Base-by-base conservation (phyloP, 768 basidiomycete genomes). In the Serpula lacrymans region DNA sequence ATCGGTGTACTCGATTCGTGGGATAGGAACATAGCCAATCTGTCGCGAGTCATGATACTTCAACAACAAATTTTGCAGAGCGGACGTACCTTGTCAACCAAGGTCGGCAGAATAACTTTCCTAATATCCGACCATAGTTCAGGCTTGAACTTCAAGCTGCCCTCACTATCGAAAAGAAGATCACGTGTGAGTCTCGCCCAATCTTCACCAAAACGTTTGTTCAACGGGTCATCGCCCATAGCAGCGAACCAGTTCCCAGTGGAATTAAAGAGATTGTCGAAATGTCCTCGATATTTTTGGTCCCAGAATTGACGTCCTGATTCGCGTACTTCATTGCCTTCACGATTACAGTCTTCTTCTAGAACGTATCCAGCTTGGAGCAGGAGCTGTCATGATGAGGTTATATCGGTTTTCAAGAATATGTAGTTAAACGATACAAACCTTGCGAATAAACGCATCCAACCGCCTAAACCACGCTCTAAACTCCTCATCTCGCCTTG, bases 1-100 rank as follows among this genome's bases (percentile, higher is more conserved):
- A 62, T 95, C 91, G 25, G 86, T 84, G 67, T 96, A 98, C 63
- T 96, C 94, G 57, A 93, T 80, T 25, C 92, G 84, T 0, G 95
- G 95, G 49, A 98, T 94, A 6, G 92, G 92, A 40, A 94, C 57
- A 52, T 89, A 85, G 16, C 84, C 84, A 36, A 85, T 70, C 79
- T 87, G 20, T 2, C 18, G 25, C 7, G 6, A 14, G 7, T 45
- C 3, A n/a, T 25, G 6, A 32, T 8, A 8, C 6, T 29, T 39
- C 0, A 33, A 30, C 8, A 17, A 17, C 18, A 3, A 22, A 30
- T 42, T 12, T 20, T 14, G 10, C 22, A n/a, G 22, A 46, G 10
- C 48, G 41, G 44, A 26, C 73, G 39, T 48, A 92, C 82, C 67
- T 85, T 73, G 26, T 85, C 73, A 51, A 93, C 79, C 26, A 95